A percentile compares a stretch with the other conserved stretches of the same genome.
These are phyloP conservation scores for Aspergillus sergii DNA, from an alignment of 2,329 filamentous ascomycete species.

Conservation along the genomic window DNA sequence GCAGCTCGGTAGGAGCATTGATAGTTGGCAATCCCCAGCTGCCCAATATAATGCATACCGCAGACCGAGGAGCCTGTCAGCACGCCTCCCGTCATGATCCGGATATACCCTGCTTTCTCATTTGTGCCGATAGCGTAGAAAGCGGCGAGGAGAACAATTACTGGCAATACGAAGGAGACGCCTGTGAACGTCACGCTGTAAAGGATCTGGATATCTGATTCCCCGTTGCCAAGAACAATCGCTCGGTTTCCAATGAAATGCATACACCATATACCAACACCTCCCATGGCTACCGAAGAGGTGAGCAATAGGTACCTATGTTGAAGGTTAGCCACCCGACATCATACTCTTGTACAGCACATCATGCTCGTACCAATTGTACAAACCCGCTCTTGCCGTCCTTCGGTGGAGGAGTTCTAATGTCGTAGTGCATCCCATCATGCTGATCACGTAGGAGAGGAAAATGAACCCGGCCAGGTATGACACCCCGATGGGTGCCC, in stretches of 20 bases:
- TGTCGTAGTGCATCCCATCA: slow-evolving; percentile 75
- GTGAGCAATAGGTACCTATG: slow-evolving; percentile 64
- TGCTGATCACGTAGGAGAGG: slow-evolving; percentile 70
- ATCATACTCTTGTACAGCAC: not conserved
- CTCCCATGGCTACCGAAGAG: slow-evolving; percentile 71
- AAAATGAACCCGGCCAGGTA: slow-evolving; percentile 65
- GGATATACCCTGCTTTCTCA: slow-evolving; percentile 59
- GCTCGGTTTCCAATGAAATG: slow-evolving; percentile 84
- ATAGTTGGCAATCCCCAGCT: slow-evolving; percentile 80
- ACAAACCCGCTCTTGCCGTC: slow-evolving; percentile 67
- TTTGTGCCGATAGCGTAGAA: slow-evolving; percentile 70
- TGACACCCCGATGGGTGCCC: slow-evolving; percentile 19
- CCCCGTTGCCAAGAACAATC: slow-evolving; percentile 68
- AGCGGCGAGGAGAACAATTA: slow-evolving; percentile 71
- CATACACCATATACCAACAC: slow-evolving; percentile 76
- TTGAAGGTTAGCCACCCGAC: slow-evolving; percentile 8
- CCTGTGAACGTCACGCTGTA: slow-evolving; percentile 74
- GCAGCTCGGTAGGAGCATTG: slow-evolving; percentile 60
- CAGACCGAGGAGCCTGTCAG: slow-evolving; percentile 75
- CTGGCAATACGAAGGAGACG: slow-evolving; percentile 78
- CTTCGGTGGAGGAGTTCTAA: slow-evolving; percentile 79
- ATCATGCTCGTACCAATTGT: slow-evolving; percentile 63
- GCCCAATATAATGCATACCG: slow-evolving; percentile 88
- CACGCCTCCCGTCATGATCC: slow-evolving; percentile 64
- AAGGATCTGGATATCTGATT: slow-evolving; percentile 66